Evolutionary conservation across 2,329 filamentous ascomycete species (phyloP).

Genomic region (Colletotrichum zoysiae): DNA sequence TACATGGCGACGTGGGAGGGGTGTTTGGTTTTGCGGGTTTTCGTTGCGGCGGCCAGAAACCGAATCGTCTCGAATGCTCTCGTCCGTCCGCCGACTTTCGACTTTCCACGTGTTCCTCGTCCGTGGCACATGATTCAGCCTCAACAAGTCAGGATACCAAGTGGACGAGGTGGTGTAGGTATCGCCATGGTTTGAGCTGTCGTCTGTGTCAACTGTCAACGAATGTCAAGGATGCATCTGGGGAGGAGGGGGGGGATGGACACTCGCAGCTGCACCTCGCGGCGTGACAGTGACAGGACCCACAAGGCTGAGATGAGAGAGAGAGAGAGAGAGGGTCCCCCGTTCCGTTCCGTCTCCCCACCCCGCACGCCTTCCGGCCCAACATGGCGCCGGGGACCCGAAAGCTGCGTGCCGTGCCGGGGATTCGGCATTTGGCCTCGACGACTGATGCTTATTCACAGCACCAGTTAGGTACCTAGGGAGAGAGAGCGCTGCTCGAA

Average conservation of each 20-base stretch:
- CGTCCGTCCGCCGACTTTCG: neutral
- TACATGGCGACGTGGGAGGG: too few relatives aligned
- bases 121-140: too few relatives aligned
- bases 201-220: neutral
- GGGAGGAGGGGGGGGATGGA: neutral
- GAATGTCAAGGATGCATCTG: neutral
- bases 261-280: neutral
- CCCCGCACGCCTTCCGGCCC: conserved; percentile 6
- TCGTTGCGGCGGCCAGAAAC: neutral
- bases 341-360: neutral
- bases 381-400: conserved; percentile 16
- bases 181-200: neutral
- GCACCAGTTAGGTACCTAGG: too few relatives aligned
- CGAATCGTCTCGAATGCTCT: neutral
- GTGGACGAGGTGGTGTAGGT: neutral
- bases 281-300: conserved; percentile 15
- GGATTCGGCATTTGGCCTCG: neutral
- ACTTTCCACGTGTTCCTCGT: too few relatives aligned
- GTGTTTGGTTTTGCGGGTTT: neutral
- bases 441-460: neutral
- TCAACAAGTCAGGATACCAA: neutral
- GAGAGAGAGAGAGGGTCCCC: too few relatives aligned
- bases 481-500: too few relatives aligned
- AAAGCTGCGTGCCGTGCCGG: conserved; percentile 6
- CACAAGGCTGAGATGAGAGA: conserved; percentile 35